These are phyloP conservation scores for Colletotrichum gloeosporioides DNA, from an alignment of 2,329 filamentous ascomycete genomes.

Conservation along the genomic window DNA sequence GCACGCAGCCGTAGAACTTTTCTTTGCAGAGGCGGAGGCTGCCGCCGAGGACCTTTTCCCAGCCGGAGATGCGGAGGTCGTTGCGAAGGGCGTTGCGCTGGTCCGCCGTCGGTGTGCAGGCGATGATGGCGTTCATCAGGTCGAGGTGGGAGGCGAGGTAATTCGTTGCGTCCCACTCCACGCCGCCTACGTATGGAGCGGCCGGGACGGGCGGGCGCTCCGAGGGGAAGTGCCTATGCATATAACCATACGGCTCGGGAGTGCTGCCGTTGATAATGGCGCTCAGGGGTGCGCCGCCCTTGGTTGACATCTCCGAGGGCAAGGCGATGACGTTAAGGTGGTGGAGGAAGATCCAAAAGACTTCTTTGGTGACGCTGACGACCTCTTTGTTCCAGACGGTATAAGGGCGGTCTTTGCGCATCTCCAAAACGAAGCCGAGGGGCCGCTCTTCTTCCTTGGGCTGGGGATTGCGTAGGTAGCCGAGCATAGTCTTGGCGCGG, in stretches of 20 bases:
- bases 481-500: conserved; percentile 76
- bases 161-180: conserved; percentile 98
- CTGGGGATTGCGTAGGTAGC: conserved; percentile 80
- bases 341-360: conserved; percentile 99
- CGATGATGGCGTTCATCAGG: conserved; percentile 87
- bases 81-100: conserved; percentile 81
- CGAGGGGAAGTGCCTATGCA: conserved; percentile 78
- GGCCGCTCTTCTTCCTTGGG: conserved; percentile 78
- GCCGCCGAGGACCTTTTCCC: conserved; percentile 87
- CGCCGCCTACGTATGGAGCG: conserved; percentile 93
- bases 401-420: conserved; percentile 87
- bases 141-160: conserved; percentile 93
- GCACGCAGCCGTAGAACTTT: conserved; percentile 93
- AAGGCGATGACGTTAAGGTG: conserved; percentile 86
- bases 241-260: conserved; percentile 62
- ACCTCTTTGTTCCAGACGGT: conserved; percentile 94
- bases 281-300: conserved; percentile 24
- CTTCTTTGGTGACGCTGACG: conserved; percentile 92
- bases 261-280: conserved; percentile 35
- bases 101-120: conserved; percentile 72
- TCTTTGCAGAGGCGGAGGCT: conserved; percentile 93
- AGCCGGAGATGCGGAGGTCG: conserved; percentile 82
- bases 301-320: conserved; percentile 49
- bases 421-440: conserved; percentile 86
- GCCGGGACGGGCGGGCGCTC: conserved; percentile 90